These are phyloP conservation scores for Cicer bijugum DNA, from an alignment of 306 rosid genomes.

Conservation along the genomic window DNA sequence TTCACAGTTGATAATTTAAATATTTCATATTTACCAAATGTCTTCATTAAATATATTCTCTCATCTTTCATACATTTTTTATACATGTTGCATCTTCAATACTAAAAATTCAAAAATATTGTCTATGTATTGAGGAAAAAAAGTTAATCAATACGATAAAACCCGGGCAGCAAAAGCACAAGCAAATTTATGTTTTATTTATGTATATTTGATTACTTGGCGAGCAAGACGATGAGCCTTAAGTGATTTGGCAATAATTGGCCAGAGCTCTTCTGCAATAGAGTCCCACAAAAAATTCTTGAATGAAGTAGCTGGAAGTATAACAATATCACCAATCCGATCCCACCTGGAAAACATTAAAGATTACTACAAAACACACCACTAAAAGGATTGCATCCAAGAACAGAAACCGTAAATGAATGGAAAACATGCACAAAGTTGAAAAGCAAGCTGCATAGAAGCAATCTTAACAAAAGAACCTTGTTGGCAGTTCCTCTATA, in stretches of 20 bases:
- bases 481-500: slow-evolving; percentile 83
- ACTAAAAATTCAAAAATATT: neutral
- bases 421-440: slow-evolving; percentile 43
- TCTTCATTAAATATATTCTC: slow-evolving; percentile 34
- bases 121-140: neutral
- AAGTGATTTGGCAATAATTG: slow-evolving; percentile 68
- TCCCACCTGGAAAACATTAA: slow-evolving; percentile 74
- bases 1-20: neutral
- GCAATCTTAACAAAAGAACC: slow-evolving; percentile 53
- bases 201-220: slow-evolving; percentile 62
- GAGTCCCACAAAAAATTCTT: slow-evolving; percentile 75
- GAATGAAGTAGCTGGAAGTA: slow-evolving; percentile 79
- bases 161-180: slow-evolving; percentile 18
- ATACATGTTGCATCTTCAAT: slow-evolving; percentile 13
- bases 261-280: slow-evolving; percentile 78
- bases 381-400: slow-evolving; percentile 36
- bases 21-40: slow-evolving; percentile 33
- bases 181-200: slow-evolving; percentile 17
- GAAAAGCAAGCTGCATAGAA: slow-evolving; percentile 21
- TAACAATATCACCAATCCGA: slow-evolving; percentile 74
- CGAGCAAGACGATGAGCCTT: slow-evolving; percentile 79
- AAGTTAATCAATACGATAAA: slow-evolving; percentile 30
- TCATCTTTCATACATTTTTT: slow-evolving; percentile 8
- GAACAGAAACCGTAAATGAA: slow-evolving; percentile 33
- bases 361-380: slow-evolving; percentile 38